Evolutionary conservation across 495 filamentous ascomycete genomes (phyloP).

Genomic region (Penicillium nucicola): DNA sequence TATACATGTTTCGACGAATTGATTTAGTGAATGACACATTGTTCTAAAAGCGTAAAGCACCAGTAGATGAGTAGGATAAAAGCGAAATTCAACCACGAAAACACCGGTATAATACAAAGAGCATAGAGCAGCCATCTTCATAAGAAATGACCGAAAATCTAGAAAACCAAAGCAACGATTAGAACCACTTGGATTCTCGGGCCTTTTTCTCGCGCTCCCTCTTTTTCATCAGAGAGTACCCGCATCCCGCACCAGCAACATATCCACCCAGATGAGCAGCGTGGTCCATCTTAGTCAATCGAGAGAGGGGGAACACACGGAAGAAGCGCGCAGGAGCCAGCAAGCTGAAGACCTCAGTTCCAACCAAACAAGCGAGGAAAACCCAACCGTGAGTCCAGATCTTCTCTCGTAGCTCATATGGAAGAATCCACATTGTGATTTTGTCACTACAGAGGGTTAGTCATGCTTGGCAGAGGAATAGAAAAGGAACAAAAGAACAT

Average conservation of each 20-base stretch:
- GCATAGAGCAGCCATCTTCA: neutral
- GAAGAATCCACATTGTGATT: conserved; percentile 43
- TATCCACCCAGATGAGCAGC: conserved; percentile 72
- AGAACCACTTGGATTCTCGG: conserved; percentile 17
- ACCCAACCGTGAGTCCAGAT: conserved; percentile 36
- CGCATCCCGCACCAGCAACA: conserved; percentile 44
- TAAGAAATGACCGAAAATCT: neutral
- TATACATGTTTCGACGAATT: neutral
- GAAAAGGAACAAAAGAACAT: conserved; percentile 10
- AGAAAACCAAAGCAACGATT: neutral
- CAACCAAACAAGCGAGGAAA: conserved; percentile 35
- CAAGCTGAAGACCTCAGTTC: conserved; percentile 36
- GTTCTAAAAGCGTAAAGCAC: neutral
- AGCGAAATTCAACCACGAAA: neutral
- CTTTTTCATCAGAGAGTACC: conserved; percentile 18
- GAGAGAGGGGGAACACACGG: conserved; percentile 21
- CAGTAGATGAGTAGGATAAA: neutral
- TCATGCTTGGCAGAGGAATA: neutral
- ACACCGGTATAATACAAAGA: conserved; percentile 4
- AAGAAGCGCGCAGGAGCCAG: conserved; percentile 23
- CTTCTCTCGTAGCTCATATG: conserved; percentile 30
- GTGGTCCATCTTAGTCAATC: conserved; percentile 53
- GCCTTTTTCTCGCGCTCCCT: conserved; percentile 17
- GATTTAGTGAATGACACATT: neutral
- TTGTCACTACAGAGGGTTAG: conserved; percentile 30